These are phyloP conservation scores for Solanum ossicruentum DNA, from an alignment of 257 asterid species.

Conservation along the genomic window DNA sequence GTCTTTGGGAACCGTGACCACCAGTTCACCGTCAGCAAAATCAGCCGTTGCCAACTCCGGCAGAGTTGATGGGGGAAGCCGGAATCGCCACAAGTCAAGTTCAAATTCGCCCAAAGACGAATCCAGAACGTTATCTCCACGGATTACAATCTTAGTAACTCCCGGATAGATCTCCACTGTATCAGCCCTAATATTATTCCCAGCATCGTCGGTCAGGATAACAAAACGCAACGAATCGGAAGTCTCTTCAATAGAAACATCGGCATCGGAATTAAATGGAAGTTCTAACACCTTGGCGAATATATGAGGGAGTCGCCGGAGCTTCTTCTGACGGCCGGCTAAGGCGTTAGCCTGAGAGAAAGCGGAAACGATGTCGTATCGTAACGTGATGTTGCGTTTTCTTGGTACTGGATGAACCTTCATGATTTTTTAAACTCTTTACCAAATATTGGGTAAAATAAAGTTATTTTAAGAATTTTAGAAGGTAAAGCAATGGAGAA, in stretches of 20 bases:
- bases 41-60: conserved; percentile 62
- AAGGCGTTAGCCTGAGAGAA: conserved; percentile 17
- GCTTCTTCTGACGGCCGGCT: conserved; percentile 55
- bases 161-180: conserved; percentile 76
- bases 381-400: conserved; percentile 13
- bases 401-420: conserved; percentile 71
- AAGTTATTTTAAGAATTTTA: background rate
- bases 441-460: background rate
- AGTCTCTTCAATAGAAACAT: conserved; percentile 52
- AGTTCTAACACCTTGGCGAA: conserved; percentile 73
- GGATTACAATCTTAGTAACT: conserved; percentile 52
- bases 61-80: conserved; percentile 54
- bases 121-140: conserved; percentile 34
- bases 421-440: conserved; percentile 12
- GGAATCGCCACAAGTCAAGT: conserved; percentile 71
- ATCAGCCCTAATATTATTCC: conserved; percentile 45
- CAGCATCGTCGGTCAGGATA: conserved; percentile 36
- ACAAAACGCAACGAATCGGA: conserved; percentile 40
- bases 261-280: conserved; percentile 66
- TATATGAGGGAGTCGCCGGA: conserved; percentile 70
- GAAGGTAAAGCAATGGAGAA: background rate
- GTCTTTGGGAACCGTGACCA: conserved; percentile 68
- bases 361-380: conserved; percentile 48
- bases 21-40: conserved; percentile 54
- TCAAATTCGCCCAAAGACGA: conserved; percentile 38